phyloP scores from a whole-genome alignment of 2,329 filamentous ascomycete genomes.

The Zymoseptoria tritici region DNA sequence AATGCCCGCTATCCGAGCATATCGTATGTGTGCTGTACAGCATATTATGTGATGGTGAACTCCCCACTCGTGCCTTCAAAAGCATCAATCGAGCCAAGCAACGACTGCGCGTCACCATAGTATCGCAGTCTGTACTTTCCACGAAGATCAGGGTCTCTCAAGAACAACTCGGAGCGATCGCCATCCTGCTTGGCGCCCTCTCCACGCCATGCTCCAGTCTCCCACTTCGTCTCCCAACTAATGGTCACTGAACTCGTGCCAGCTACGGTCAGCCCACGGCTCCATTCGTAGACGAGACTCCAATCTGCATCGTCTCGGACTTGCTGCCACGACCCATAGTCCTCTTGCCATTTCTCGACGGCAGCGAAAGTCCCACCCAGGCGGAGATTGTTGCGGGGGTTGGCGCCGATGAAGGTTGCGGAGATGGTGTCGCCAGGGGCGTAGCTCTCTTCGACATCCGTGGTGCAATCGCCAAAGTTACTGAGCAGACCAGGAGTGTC shows the following conservation, averaged over 20 bases:
- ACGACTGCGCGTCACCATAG: slow-evolving; percentile 71
- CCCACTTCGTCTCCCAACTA: slow-evolving; percentile 65
- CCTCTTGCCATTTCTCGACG: slow-evolving; percentile 55
- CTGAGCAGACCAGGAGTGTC: slow-evolving; percentile 61
- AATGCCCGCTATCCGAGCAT: neutral
- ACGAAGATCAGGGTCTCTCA: slow-evolving; percentile 26
- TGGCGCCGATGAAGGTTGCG: slow-evolving; percentile 73
- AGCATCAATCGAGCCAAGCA: slow-evolving; percentile 53
- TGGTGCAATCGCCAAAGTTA: slow-evolving; percentile 61
- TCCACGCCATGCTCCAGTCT: slow-evolving; percentile 31
- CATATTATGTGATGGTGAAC: slow-evolving; percentile 38
- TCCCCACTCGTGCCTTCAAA: slow-evolving; percentile 62
- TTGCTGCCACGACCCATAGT: slow-evolving; percentile 50
- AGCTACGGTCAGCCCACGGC: slow-evolving; percentile 58
- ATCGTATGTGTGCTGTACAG: neutral
- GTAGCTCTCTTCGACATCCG: slow-evolving; percentile 46
- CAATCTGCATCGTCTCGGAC: slow-evolving; percentile 73
- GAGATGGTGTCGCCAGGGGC: slow-evolving; percentile 53
- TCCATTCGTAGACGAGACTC: slow-evolving; percentile 76
- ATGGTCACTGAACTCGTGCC: slow-evolving; percentile 73
- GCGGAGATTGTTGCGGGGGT: slow-evolving; percentile 79
- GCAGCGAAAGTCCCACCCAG: slow-evolving; percentile 71
- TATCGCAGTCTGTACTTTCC: slow-evolving; percentile 77
- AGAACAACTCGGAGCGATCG: slow-evolving; percentile 18
- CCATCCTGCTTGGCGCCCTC: slow-evolving; percentile 31